phyloP scores from a whole-genome alignment of 768 basidiomycete genomes.

The Paxillus ammoniavirescens region DNA sequence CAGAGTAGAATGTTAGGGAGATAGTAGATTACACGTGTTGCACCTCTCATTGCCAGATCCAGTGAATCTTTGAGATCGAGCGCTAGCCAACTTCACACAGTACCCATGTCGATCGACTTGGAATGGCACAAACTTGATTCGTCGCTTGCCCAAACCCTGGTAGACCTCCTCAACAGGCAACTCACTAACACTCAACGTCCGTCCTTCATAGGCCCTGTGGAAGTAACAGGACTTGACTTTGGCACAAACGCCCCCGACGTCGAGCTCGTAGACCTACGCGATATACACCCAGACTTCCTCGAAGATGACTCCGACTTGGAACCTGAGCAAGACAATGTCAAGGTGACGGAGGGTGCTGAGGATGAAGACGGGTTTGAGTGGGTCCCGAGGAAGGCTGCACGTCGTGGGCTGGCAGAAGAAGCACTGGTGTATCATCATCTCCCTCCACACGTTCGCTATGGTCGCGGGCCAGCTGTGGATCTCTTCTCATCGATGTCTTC shows the following conservation, averaged over 20 bases:
- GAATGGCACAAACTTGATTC: constrained; percentile 86
- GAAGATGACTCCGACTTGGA: constrained; percentile 55
- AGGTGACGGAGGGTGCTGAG: constrained; percentile 50
- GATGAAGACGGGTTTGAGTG: constrained; percentile 83
- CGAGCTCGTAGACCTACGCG: constrained; percentile 87
- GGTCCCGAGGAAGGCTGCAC: constrained; percentile 66
- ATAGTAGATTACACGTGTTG: too few species aligned
- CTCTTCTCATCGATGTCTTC: constrained; percentile 56
- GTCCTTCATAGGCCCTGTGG: constrained; percentile 91
- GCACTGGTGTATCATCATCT: constrained; percentile 65
- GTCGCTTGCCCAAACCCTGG: constrained; percentile 64
- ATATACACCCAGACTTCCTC: constrained; percentile 93
- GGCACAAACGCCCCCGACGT: constrained; percentile 81
- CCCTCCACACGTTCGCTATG: constrained; percentile 72
- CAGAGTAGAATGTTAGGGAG: too few species aligned
- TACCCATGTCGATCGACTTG: constrained; percentile 87
- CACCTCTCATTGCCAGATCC: too few species aligned
- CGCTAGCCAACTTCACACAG: background rate
- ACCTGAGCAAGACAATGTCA: constrained; percentile 37
- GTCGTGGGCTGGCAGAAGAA: constrained; percentile 48
- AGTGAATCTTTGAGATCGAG: too few species aligned
- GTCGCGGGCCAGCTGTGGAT: constrained; percentile 53
- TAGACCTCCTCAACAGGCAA: constrained; percentile 76
- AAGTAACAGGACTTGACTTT: constrained; percentile 84
- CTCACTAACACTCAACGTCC: constrained; percentile 73